Percentiles rank a stretch among this genome's conserved stretches.
Evolutionary conservation across 306 rosid species (phyloP).

Genomic region (Trichosanthes cucumerina): DNA sequence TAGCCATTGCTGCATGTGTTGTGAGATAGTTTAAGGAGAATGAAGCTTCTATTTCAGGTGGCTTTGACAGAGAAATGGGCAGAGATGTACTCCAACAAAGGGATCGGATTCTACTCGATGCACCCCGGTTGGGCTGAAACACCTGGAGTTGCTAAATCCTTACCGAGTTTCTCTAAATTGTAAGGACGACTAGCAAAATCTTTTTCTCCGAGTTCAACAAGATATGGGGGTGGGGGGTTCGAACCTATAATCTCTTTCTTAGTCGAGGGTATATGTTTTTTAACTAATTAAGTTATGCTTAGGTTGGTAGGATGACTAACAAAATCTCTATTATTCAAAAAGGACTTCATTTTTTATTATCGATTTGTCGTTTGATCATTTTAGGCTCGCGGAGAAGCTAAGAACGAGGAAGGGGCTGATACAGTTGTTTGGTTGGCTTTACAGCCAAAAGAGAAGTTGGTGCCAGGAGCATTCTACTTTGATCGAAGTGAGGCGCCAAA

Average conservation of each 20-base stretch:
- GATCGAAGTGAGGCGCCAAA: slow-evolving; percentile 82
- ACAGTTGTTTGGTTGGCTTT: slow-evolving; percentile 65
- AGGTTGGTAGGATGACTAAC: too few relatives aligned
- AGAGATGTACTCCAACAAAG: slow-evolving; percentile 49
- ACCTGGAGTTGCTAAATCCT: slow-evolving; percentile 58
- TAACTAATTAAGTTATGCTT: too few relatives aligned
- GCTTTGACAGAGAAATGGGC: slow-evolving; percentile 92
- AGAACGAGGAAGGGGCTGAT: slow-evolving; percentile 90
- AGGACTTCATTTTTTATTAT: not conserved
- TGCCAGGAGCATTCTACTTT: slow-evolving; percentile 67
- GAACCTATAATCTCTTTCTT: too few relatives aligned
- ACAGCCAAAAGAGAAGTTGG: slow-evolving; percentile 72
- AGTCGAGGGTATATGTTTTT: too few relatives aligned
- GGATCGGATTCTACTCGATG: slow-evolving; percentile 87
- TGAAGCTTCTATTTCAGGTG: slow-evolving; percentile 32
- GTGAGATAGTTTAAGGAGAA: not conserved
- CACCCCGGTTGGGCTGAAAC: slow-evolving; percentile 98
- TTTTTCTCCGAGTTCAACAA: not conserved
- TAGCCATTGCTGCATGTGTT: not conserved
- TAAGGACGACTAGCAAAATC: slow-evolving; percentile 12
- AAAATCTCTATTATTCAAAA: not conserved
- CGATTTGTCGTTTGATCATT: not conserved
- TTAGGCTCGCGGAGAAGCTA: slow-evolving; percentile 61
- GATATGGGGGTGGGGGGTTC: too few relatives aligned
- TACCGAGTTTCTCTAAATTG: slow-evolving; percentile 54